Evolutionary conservation across 257 asterid genomes (phyloP).

Genomic region (Paraleonurus japonicus): DNA sequence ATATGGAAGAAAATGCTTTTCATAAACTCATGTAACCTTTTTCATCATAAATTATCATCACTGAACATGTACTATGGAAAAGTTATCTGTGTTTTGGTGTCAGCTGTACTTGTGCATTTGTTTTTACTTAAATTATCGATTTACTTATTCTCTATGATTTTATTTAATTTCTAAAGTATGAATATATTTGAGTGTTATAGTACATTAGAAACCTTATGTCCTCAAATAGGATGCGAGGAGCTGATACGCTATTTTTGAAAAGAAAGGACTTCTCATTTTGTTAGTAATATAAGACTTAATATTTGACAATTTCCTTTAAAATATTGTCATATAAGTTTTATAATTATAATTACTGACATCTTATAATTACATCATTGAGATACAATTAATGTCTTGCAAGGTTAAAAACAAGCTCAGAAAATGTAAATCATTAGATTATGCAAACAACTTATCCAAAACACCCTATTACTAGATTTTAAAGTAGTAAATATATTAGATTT

Average conservation of each 20-base stretch:
- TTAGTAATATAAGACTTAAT: background rate
- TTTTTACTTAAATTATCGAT: background rate
- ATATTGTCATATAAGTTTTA: no score
- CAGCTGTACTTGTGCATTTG: background rate
- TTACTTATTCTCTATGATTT: background rate
- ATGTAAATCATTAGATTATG: no score
- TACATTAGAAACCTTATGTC: background rate
- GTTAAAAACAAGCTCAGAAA: no score
- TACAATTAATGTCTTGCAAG: no score
- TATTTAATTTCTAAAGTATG: background rate
- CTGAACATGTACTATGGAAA: slow-evolving; percentile 13
- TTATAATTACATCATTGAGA: no score
- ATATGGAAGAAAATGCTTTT: slow-evolving; percentile 19
- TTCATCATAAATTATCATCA: slow-evolving; percentile 1
- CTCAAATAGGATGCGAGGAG: background rate
- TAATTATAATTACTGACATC: no score
- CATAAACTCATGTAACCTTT: slow-evolving; percentile 10
- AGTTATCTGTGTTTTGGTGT: background rate
- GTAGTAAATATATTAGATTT: no score
- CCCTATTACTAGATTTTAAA: no score
- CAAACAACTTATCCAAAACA: no score
- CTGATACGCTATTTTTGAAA: background rate
- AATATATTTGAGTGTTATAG: background rate
- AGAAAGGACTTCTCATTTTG: background rate
- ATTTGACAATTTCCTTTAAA: no score